These are phyloP conservation scores for Teratosphaeria gauchensis DNA, from an alignment of 2,329 filamentous ascomycete genomes.

Conservation along the genomic window DNA sequence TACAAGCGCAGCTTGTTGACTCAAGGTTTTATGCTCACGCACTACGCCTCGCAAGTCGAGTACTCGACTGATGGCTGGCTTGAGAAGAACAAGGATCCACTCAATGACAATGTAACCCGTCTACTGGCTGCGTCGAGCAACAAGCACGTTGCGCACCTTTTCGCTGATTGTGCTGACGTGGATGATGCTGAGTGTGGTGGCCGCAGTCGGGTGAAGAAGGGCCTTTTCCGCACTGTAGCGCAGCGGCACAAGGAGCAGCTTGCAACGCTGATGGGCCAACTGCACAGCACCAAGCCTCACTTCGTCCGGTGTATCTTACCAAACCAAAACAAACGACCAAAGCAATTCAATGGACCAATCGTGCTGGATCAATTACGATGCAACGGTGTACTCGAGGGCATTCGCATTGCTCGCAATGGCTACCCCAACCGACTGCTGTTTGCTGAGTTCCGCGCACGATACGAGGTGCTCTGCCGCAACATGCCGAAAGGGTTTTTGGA, in stretches of 20 bases:
- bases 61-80: conserved; percentile 93
- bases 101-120: conserved; percentile 93
- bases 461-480: conserved; percentile 82
- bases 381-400: conserved; percentile 98
- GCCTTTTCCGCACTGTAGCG: conserved; percentile 90
- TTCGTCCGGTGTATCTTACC: conserved; percentile 97
- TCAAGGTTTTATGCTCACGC: conserved; percentile 90
- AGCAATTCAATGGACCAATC: conserved; percentile 82
- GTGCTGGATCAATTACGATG: conserved; percentile 95
- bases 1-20: conserved; percentile 80
- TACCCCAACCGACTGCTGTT: conserved; percentile 93
- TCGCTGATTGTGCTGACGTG: conserved; percentile 73
- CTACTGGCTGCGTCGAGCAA: conserved; percentile 75
- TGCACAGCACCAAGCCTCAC: conserved; percentile 94
- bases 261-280: conserved; percentile 87
- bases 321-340: conserved; percentile 94
- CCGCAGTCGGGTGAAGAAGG: conserved; percentile 84
- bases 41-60: conserved; percentile 96
- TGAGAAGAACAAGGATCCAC: conserved; percentile 96
- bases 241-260: conserved; percentile 97
- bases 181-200: conserved; percentile 57
- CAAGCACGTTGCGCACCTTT: conserved; percentile 73
- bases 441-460: conserved; percentile 86
- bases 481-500: conserved; percentile 89
- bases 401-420: conserved; percentile 89